These are phyloP conservation scores for Halophytophthora polymorphica DNA, from an alignment of 352 stramenopile genomes.

Conservation along the genomic window DNA sequence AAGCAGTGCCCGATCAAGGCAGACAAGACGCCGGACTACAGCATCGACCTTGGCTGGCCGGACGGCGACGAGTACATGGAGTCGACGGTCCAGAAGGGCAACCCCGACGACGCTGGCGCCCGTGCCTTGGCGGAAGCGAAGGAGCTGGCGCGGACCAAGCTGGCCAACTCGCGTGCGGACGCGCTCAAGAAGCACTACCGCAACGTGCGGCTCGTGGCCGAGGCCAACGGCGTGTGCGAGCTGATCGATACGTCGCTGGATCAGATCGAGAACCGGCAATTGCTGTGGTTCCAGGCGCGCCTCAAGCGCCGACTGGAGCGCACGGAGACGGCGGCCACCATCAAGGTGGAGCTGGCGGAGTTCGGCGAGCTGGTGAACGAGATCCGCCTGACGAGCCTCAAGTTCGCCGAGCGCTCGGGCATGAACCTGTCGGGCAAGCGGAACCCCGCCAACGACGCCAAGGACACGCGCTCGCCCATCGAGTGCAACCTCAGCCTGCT, in stretches of 20 bases:
- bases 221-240: conserved; percentile 80
- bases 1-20: conserved; percentile 91
- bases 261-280: conserved; percentile 63
- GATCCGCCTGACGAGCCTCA: conserved; percentile 65
- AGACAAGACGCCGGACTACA: conserved; percentile 71
- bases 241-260: conserved; percentile 74
- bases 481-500: conserved; percentile 63
- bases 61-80: conserved; percentile 80
- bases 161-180: conserved; percentile 71
- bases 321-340: conserved; percentile 77
- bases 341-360: conserved; percentile 82
- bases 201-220: conserved; percentile 74
- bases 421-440: conserved; percentile 88
- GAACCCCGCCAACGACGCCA: conserved; percentile 55
- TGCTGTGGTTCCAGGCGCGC: conserved; percentile 74
- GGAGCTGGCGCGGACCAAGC: conserved; percentile 53
- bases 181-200: conserved; percentile 88
- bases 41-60: conserved; percentile 76
- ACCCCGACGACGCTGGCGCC: conserved; percentile 65
- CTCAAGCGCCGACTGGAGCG: conserved; percentile 68
- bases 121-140: conserved; percentile 66
- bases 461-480: conserved; percentile 73
- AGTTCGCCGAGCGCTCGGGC: conserved; percentile 81
- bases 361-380: conserved; percentile 84
- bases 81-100: conserved; percentile 62